Evolutionary conservation across 176 grass and related monocot species (phyloP), one percentile per base, ranked within the genome.

Genomic region (Typha latifolia): DNA sequence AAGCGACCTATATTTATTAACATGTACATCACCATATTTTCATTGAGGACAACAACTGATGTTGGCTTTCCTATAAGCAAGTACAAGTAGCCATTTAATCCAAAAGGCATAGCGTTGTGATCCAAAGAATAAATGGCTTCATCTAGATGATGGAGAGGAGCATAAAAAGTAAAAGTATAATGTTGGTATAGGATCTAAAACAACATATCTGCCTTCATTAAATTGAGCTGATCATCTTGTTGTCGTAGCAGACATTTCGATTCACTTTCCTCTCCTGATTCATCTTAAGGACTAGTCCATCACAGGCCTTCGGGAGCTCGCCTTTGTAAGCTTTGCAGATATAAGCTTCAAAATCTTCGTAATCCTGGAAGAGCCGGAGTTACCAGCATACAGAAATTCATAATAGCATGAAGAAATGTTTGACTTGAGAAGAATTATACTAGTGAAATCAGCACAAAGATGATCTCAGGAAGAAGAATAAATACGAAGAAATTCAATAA

Each of bases 291-390:
- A 61, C 43, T n/a, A 81, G 61, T 52, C 49, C 72, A 22, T 84
- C 14, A 72, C 93, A 97, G 31, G 53, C 72, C 62, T 80, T 79
- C 48, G 88, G 85, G 23, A 72, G 75, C 27, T 66, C 81, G 12
- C 85, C 73, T 78, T 79, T 89, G 80, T 86, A 97, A 18, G 85
- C 88, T 78, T 87, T 84, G 78, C 93, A 97, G 34, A 92, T 29
- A 55, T 82, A 84, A 10, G 78, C 61, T 77, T 89, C 81, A 27
- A 89, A 86, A 69, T 86, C 75, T 75, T 89, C 80, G 68, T 86
- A 89, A 64, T 97, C 85, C 93, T 97, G 70, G 37, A 71, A 69
- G 20, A 12, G 3, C 49, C 63, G n/a, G 53, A 57, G 16, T 21
- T 59, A 59, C n/a, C 53, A 59, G 53, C 53, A 19, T 22, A 21